Evolutionary conservation across 768 basidiomycete species (phyloP).

Genomic region (Chalciporus sphaerocephalus): DNA sequence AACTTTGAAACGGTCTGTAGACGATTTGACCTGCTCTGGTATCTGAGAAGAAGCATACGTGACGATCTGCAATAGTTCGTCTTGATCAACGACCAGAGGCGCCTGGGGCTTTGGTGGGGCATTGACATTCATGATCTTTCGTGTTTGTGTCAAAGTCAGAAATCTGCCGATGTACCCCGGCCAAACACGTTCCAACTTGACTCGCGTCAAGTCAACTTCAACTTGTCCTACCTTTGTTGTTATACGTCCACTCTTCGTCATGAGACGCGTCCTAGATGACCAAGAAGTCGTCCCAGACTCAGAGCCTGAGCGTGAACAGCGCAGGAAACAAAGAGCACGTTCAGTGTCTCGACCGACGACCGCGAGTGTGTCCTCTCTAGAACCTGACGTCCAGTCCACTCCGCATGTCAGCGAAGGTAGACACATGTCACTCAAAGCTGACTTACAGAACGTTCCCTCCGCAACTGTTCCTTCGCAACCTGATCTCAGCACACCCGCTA

Average conservation of each 20-base stretch:
- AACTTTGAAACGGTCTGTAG: conserved; percentile 57
- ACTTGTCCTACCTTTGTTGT: too few species aligned
- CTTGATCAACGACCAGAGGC: conserved; percentile 44
- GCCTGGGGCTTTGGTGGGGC: conserved; percentile 10
- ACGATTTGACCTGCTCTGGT: conserved; percentile 45
- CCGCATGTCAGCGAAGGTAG: not conserved
- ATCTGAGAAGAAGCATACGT: conserved; percentile 71
- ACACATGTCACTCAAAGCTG: not conserved
- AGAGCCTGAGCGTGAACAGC: conserved; percentile 60
- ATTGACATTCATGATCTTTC: conserved; percentile 29
- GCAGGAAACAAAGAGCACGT: conserved; percentile 10
- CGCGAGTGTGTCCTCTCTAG: not conserved
- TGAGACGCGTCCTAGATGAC: conserved; percentile 1
- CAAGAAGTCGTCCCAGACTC: conserved; percentile 60
- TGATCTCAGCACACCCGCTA: not conserved
- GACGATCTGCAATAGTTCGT: conserved; percentile 65
- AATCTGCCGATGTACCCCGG: not conserved
- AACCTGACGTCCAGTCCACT: not conserved
- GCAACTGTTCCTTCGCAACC: not conserved
- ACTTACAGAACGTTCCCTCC: not conserved
- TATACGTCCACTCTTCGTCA: not conserved
- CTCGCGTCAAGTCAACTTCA: too few species aligned
- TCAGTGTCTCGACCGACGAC: not conserved
- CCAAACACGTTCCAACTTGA: conserved; percentile 38
- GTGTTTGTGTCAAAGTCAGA: not conserved